Percentiles rank a stretch among this genome's conserved stretches.
phyloP scores from a whole-genome alignment of 306 rosid species.

The Acacia crassicarpa region DNA sequence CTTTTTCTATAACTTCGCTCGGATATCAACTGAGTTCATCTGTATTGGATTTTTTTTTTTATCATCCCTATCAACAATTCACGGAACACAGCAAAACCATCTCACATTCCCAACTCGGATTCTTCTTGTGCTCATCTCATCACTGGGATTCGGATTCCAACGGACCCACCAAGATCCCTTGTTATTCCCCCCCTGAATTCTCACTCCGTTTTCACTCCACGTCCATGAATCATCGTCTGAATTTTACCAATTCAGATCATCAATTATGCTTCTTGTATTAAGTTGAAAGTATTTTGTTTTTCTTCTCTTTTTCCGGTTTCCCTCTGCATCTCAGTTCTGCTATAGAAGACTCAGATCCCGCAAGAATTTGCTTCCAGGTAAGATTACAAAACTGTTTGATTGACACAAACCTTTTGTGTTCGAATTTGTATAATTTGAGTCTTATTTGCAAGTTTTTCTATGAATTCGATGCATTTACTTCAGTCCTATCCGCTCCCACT shows the following conservation, averaged over 20 bases:
- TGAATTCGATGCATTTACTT: not conserved
- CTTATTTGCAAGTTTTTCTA: not conserved
- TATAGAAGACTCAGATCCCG: not conserved
- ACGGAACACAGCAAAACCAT: not conserved
- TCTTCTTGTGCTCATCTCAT: not conserved
- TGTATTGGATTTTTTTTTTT: not conserved
- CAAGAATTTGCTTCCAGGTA: constrained; percentile 20
- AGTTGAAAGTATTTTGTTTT: not conserved
- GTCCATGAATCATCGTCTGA: not conserved
- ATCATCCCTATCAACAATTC: not conserved
- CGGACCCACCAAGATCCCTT: not conserved
- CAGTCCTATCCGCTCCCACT: not conserved
- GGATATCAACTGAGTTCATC: not conserved
- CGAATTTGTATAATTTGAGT: too few species aligned
- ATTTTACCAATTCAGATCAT: not conserved
- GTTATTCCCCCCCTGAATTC: not conserved
- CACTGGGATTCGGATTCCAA: not conserved
- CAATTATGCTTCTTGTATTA: not conserved
- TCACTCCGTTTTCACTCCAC: not conserved
- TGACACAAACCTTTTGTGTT: not conserved
- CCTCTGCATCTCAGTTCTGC: not conserved
- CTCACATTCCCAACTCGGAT: not conserved
- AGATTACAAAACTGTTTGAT: not conserved
- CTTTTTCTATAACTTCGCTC: not conserved
- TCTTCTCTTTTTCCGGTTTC: not conserved